Evolutionary conservation across 495 filamentous ascomycete species (phyloP), one percentile per base, ranked within the genome.

Genomic region (Penicillium tannophilum): DNA sequence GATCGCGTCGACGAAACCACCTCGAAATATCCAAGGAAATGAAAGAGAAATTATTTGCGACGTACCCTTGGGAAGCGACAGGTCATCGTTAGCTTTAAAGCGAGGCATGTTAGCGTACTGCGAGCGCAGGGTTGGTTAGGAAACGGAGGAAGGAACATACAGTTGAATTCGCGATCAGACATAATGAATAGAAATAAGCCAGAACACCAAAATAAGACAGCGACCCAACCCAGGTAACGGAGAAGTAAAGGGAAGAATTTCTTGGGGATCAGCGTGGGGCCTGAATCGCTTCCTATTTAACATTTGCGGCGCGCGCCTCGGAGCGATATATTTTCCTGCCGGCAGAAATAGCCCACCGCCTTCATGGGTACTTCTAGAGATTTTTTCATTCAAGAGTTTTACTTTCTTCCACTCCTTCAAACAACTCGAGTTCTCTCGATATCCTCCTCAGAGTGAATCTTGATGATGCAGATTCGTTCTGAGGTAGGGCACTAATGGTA

Each of bases 31-130:
- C 26, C 51, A 53, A 24, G 17, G 2, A 30, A 19, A 28, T 44
- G 24, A 26, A 44, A 12, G n/a, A 8, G 30, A 45, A 5, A 31
- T 2, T 33, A 14, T 33, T 10, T 16, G 48, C 24, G 36, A 26
- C 42, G 10, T 47, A 91, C 90, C 90, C 82, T 98, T 98, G 17
- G 94, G 94, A 45, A 98, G 84, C 52, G 92, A 96, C 65, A 98
- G 81, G 67, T 98, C 94, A 68, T 98, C 94, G 72, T 85, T 92
- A 63, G 83, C 91, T 93, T 35, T 12, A 51, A 36, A 55, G 49
- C 28, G 49, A 42, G 31, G 26, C 35, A 61, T 60, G 61, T 72
- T 65, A 69, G 67, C 65, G 61, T 46, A 55, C 60, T 49, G 50
- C 24, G 17, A n/a, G 17, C 17, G 35, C 10, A 36, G 30, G 42